Evolutionary conservation across 306 rosid genomes (phyloP).

Genomic region (Ceratonia siliqua): DNA sequence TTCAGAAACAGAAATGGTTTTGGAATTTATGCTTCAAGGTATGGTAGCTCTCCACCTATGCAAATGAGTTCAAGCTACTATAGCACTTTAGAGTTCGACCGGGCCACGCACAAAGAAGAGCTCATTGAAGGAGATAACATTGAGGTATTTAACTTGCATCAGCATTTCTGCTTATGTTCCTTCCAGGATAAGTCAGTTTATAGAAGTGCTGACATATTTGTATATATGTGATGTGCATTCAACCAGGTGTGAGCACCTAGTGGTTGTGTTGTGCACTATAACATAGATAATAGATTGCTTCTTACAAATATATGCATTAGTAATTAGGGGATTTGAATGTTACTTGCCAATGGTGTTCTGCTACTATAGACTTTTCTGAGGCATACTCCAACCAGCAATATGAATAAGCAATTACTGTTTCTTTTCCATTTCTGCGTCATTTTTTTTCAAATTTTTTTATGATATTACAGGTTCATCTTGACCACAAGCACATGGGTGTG

Average conservation of each 20-base stretch:
- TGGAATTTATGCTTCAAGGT: slow-evolving; percentile 84
- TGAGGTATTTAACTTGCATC: slow-evolving; percentile 54
- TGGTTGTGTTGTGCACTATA: neutral
- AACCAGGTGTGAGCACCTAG: neutral
- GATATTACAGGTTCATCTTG: slow-evolving; percentile 77
- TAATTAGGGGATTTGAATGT: slow-evolving; percentile 6
- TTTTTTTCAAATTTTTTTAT: slow-evolving; percentile 9
- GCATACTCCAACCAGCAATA: neutral
- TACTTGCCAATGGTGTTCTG: neutral
- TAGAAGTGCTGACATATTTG: neutral
- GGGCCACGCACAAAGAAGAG: slow-evolving; percentile 70
- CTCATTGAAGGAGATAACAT: slow-evolving; percentile 78
- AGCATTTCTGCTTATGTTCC: neutral
- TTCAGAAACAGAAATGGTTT: slow-evolving; percentile 65
- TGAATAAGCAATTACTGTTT: neutral
- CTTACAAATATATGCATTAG: neutral
- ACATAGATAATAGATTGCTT: neutral
- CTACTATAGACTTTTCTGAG: neutral
- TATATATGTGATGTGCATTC: neutral
- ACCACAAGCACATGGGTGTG: slow-evolving; percentile 94
- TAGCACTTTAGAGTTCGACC: slow-evolving; percentile 72
- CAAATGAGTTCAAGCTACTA: slow-evolving; percentile 91
- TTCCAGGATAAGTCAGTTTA: neutral
- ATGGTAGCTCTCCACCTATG: slow-evolving; percentile 82
- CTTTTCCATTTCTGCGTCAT: neutral